A percentile compares a stretch with the other conserved stretches of the same genome.
These are phyloP conservation scores for Pseudofabraea citricarpa DNA, from an alignment of 2,329 filamentous ascomycete species.

Conservation along the genomic window DNA sequence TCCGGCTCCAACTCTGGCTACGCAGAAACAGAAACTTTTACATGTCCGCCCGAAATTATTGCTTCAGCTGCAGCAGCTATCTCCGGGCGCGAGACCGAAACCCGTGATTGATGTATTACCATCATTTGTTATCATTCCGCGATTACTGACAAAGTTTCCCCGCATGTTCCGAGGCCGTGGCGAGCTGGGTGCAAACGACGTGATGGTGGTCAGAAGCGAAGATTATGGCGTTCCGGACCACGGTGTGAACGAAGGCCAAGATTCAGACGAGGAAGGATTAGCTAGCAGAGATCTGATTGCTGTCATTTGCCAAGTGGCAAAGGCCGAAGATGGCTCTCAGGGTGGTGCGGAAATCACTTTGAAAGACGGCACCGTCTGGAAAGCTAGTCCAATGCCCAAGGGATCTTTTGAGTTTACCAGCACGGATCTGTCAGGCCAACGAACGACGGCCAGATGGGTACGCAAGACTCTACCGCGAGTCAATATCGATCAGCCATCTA, in stretches of 20 bases:
- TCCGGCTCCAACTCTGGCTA: slow-evolving; percentile 50
- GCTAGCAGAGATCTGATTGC: slow-evolving; percentile 56
- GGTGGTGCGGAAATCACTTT: slow-evolving; percentile 57
- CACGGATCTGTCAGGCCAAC: slow-evolving; percentile 47
- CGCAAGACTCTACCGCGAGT: slow-evolving; percentile 33
- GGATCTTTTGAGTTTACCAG: slow-evolving; percentile 63
- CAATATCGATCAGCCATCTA: slow-evolving; percentile 10
- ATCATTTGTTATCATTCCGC: slow-evolving; percentile 56
- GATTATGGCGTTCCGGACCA: slow-evolving; percentile 51
- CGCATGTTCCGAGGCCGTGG: slow-evolving; percentile 59
- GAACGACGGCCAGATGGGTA: slow-evolving; percentile 66
- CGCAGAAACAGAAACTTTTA: slow-evolving; percentile 51
- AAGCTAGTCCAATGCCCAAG: slow-evolving; percentile 43
- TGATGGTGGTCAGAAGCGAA: slow-evolving; percentile 67
- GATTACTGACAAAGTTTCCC: slow-evolving; percentile 56
- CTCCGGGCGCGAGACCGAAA: slow-evolving; percentile 53
- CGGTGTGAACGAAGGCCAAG: slow-evolving; percentile 47
- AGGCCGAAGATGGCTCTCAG: slow-evolving; percentile 40
- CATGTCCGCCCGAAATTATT: slow-evolving; percentile 64
- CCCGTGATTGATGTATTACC: slow-evolving; percentile 73
- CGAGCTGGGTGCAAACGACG: slow-evolving; percentile 61
- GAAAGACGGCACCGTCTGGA: slow-evolving; percentile 57
- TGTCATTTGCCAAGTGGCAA: slow-evolving; percentile 59
- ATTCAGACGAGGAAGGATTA: slow-evolving; percentile 44
- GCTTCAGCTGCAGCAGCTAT: slow-evolving; percentile 67